Base-by-base conservation (phyloP, 257 asterid genomes). In the Ilex aquifolium region DNA sequence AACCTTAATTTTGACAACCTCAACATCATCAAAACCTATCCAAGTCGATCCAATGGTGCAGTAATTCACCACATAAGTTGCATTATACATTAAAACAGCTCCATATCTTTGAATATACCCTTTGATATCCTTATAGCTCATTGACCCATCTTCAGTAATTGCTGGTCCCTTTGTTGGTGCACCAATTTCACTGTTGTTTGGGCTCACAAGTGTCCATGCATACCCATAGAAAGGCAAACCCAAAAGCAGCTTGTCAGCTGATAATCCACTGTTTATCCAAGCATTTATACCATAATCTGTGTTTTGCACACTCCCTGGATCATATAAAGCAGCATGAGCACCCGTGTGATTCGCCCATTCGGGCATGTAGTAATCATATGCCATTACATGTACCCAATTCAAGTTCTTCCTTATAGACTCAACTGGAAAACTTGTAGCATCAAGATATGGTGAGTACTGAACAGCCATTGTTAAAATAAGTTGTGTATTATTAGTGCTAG, bases 221-320 rank as follows among this genome's bases (percentile, higher is more conserved):
- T 72, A 79, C 32, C 84, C 84, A 61, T 79, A 71, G 75, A 56
- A 79, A 14, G 81, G 72, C 63, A 79, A 32, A 14, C 84, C 84
- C 14, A 79, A 42, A 15, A 76, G 77, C 14, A 76, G 60, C 66
- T 72, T 74, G 50, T 72, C 68, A n/a, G 79, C 71, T 29, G 81
- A 78, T 31, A 79, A 59, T 46, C 84, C 81, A 21, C 62, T 56
- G 36, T 27, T 69, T 16, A 76, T 72, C 84, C 84, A 79, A 21
- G 64, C 66, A 6, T 60, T 73, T 49, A 77, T 44, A 56, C 76
- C 82, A 57, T 66, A 66, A 57, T 73, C 82, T 31, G 79, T 77
- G 50, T 63, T 77, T 66, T 17, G 31, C 13, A 54, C 68, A 71
- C 73, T 77, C 21, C 57, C 12, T 40, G 79, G 79, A 57, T 77